Base-by-base conservation (phyloP, 768 basidiomycete species). In the Amylocystis lapponica region DNA sequence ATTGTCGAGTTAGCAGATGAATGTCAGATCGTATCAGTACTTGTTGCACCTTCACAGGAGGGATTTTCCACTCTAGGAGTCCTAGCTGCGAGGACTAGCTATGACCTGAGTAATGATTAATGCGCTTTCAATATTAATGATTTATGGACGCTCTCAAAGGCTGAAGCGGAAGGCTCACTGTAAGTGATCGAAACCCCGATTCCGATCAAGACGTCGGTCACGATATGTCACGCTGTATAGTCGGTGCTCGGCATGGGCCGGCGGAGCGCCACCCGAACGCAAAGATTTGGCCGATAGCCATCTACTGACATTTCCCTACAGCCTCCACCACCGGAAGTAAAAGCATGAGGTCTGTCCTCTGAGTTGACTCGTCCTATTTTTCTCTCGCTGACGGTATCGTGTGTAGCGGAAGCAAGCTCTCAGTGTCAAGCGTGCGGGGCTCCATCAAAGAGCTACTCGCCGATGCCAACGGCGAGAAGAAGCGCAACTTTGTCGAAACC, bases 361-460 rank as follows among this genome's bases (percentile, higher is more conserved):
- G 19, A 16, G 41, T 25, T 27, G 22, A 27, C 7, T 13, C 22
- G 22, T 16, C 5, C 14, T 12, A 19, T 16, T 1, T 4, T 8
- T 8, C 1, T 6, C 10, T 33, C 9, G 8, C 29, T 41, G 22
- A 35, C 20, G 7, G 17, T 5, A 5, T 32, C 17, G 30, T 19
- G 16, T 21, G 13, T 44, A 58, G 60, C 46, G 45, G 68, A 58
- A 78, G 75, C 64, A 96, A 95, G 76, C 86, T 96, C 69, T 90
- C 88, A 85, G 94, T 95, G 81, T 81, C 92, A 85, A 95, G 93
- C 84, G 95, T 99, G 90, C 95, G 96, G 83, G 83, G 83, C 73
- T 91, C 88, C 63, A 80, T 97, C 70, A 88, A 88, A 70, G 89
- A 91, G 54, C 79, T 98, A 52, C 78, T 95, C 49, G 80, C 76